A percentile compares a stretch with the other conserved stretches of the same genome.
phyloP scores from a whole-genome alignment of 441 rosid species.

The Bocquillonia castaneifolia region DNA sequence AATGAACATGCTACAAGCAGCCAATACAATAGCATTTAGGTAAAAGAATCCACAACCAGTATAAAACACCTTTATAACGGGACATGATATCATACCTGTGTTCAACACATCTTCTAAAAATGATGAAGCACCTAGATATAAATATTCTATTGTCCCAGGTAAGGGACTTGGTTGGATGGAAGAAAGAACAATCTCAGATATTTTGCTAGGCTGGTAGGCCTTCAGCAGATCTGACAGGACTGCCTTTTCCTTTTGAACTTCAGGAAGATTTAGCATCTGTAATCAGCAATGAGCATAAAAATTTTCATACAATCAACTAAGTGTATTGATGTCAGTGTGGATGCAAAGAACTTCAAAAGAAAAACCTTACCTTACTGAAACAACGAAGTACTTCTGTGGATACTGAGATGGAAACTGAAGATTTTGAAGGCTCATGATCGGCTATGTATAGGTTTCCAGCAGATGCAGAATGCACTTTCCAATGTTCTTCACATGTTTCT shows the following conservation, averaged over 20 bases:
- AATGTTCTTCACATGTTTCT: conserved; percentile 56
- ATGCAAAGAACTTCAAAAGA: conserved; percentile 7
- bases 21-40: conserved; percentile 19
- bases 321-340: neutral
- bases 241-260: conserved; percentile 42
- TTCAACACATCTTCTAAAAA: conserved; percentile 59
- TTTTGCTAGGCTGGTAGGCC: conserved; percentile 54
- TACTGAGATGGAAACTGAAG: conserved; percentile 45
- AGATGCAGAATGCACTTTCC: conserved; percentile 52
- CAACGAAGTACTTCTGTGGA: conserved; percentile 61
- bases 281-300: neutral
- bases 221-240: conserved; percentile 52
- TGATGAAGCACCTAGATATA: conserved; percentile 54
- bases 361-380: conserved; percentile 53
- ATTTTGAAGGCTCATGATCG: conserved; percentile 40
- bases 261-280: conserved; percentile 61
- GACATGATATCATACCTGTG: conserved; percentile 39
- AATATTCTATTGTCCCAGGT: conserved; percentile 57
- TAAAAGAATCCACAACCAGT: neutral
- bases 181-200: conserved; percentile 34
- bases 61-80: conserved; percentile 8
- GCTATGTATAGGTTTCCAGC: conserved; percentile 52
- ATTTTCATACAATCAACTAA: conserved; percentile 14
- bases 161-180: conserved; percentile 42
- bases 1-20: conserved; percentile 66